Evolutionary conservation across 768 basidiomycete species (phyloP), one percentile per base, ranked within the genome.

Genomic region (Exidia glandulosa): DNA sequence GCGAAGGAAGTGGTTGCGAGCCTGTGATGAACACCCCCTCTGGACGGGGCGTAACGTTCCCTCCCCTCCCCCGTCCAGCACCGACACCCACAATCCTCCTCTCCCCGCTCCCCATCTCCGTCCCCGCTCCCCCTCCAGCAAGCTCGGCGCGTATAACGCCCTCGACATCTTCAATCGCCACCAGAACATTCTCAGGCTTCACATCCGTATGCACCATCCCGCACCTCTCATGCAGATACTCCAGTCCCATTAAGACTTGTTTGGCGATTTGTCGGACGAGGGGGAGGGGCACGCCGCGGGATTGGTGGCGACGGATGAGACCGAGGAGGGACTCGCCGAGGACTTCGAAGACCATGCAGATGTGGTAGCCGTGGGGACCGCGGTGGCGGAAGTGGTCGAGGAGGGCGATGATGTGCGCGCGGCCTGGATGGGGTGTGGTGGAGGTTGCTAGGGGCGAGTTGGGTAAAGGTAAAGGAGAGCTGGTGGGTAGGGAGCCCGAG

Each of bases 141-240:
- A 94, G 76, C 71, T 96, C 94, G 29, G 89, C 77, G 61, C 85
- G 81, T 57, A 98, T 94, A 69, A 98, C 92, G 19, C 83, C 77
- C 67, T 98, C 95, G 65, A 98, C 95, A 69, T 97, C 90, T 68
- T 97, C 95, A 67, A 98, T 97, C 73, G 84, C 87, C 63, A 99
- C 93, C 56, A 99, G 76, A 61, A 96, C 92, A 69, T 96, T 96
- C 78, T 96, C 94, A 59, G 93, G 94, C 73, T 96, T 94, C 61
- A 94, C 87, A 65, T 90, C 88, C 25, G 94, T 96, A 69, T 96
- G 94, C 30, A 94, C 90, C 41, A 95, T 81, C 68, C 90, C 84
- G 71, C 92, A 94, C 71, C 92, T 90, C 29, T 92, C 88, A 66
- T 96, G 94, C 13, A 96, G 82, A 71, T 94, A 96, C 69, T 94